These are phyloP conservation scores for Tardiomyces digboiensis DNA, from an alignment of 1,139 yeast genomes.

Conservation along the genomic window DNA sequence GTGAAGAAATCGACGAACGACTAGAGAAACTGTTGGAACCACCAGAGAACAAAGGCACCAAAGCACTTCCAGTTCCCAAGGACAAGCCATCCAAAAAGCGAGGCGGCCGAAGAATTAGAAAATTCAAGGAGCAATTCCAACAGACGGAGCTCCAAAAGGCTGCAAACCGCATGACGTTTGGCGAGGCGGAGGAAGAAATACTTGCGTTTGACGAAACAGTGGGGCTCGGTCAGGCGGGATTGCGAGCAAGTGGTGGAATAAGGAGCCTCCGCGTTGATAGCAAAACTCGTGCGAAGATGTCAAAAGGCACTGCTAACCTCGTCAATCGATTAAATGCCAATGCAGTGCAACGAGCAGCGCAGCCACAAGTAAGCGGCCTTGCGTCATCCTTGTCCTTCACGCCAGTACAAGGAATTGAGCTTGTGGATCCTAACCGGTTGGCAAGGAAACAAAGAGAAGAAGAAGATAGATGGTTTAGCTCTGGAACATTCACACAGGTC, in stretches of 20 bases:
- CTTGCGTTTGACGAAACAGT: conserved; percentile 55
- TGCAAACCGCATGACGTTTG: conserved; percentile 80
- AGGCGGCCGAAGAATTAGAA: conserved; percentile 76
- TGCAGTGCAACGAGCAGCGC: not conserved
- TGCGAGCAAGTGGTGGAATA: conserved; percentile 12
- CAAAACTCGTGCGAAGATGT: conserved; percentile 24
- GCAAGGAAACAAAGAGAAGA: conserved; percentile 6
- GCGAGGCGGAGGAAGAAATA: conserved; percentile 53
- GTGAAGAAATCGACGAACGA: conserved; percentile 48
- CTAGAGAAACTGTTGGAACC: conserved; percentile 70
- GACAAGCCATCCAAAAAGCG: conserved; percentile 74
- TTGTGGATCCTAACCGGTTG: conserved; percentile 18
- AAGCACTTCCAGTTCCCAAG: conserved; percentile 77
- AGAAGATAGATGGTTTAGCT: conserved; percentile 22
- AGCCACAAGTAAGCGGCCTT: conserved; percentile 17
- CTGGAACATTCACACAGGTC: conserved; percentile 22
- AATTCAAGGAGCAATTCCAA: conserved; percentile 71
- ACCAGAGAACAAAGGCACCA: conserved; percentile 57
- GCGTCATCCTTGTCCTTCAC: conserved; percentile 22
- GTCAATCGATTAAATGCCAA: conserved; percentile 1
- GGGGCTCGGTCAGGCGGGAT: conserved; percentile 52
- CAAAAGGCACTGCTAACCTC: conserved; percentile 15
- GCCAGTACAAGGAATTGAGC: conserved; percentile 24
- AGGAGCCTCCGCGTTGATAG: conserved; percentile 30
- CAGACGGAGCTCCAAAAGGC: conserved; percentile 76